Base-by-base conservation (phyloP, 257 asterid species). In the Solanum sitiens region DNA sequence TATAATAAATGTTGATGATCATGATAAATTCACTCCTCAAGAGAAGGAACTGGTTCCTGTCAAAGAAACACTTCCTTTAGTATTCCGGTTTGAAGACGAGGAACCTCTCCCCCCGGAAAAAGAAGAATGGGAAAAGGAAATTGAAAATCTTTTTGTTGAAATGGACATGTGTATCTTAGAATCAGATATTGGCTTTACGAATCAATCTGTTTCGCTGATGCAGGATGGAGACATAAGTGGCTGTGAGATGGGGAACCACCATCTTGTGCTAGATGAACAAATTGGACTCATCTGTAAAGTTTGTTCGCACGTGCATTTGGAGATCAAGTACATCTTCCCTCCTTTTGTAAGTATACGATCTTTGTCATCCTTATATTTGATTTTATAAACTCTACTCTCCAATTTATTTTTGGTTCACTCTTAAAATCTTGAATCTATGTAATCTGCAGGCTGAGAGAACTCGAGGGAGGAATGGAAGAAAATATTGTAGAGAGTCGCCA, bases 251-350 rank as follows among this genome's bases (percentile, higher is more conserved):
- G 95, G 98, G 18, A 88, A 88, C n/a, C 96, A 95, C 56, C 88
- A 90, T 35, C 74, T 35, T 59, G 20, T 91, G 86, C 90, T 94
- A 15, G 96, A 94, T 67, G 99, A 96, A 40, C 91, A 93, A 53
- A 94, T 91, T n/a, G 99, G 99, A 83, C 65, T 91, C 25, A 32
- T 87, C 11, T 96, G 98, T 93, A 87, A 44, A 83, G 74, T 53
- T 63, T 96, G 99, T 86, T 85, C 65, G 1, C 35, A 53, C 37
- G 90, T 95, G 86, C 83, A 89, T 16, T 74, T 91, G 56, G 95
- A 94, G 74, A 93, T 93, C 44, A 94, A 93, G 89, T 73, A 94
- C 83, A 89, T 94, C 77, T 89, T 94, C n/a, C 99, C 99, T 8
- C 83, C 90, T 32, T 90, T 96, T 35, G 99, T 96, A 93, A 90